These are phyloP conservation scores for Periconia sp. DNA, from an alignment of 2,329 filamentous ascomycete species.

Conservation along the genomic window DNA sequence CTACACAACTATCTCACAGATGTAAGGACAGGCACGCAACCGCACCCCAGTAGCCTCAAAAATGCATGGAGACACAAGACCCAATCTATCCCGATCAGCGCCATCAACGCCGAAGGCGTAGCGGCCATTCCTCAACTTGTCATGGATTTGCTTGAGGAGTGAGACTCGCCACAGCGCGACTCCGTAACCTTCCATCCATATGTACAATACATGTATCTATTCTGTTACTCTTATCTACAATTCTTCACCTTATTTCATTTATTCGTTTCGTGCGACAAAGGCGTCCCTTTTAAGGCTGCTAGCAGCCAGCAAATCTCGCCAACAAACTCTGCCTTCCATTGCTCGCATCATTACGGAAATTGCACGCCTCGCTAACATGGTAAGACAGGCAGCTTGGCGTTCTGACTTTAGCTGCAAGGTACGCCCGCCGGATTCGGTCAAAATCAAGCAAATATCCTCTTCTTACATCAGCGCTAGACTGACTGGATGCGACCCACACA, in stretches of 20 bases:
- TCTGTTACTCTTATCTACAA: not conserved
- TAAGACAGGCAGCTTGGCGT: not conserved
- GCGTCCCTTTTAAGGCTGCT: too few species aligned
- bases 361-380: not conserved
- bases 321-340: not conserved
- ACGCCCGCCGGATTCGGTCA: not conserved
- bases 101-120: slow-evolving; percentile 83
- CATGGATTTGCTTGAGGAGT: slow-evolving; percentile 61
- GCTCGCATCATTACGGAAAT: not conserved
- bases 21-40: slow-evolving; percentile 62
- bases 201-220: not conserved
- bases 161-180: slow-evolving; percentile 6
- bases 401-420: not conserved
- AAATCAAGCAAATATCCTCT: not conserved
- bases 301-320: too few species aligned
- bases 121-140: slow-evolving; percentile 73
- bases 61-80: slow-evolving; percentile 62
- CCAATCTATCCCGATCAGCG: slow-evolving; percentile 80
- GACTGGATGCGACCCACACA: too few species aligned
- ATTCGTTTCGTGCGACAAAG: too few species aligned
- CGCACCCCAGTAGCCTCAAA: slow-evolving; percentile 71
- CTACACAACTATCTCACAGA: slow-evolving; percentile 71
- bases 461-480: not conserved
- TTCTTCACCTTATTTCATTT: too few species aligned
- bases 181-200: not conserved